Base-by-base conservation (phyloP, 805 yeast species). In the Pichia gijzeniarum region DNA sequence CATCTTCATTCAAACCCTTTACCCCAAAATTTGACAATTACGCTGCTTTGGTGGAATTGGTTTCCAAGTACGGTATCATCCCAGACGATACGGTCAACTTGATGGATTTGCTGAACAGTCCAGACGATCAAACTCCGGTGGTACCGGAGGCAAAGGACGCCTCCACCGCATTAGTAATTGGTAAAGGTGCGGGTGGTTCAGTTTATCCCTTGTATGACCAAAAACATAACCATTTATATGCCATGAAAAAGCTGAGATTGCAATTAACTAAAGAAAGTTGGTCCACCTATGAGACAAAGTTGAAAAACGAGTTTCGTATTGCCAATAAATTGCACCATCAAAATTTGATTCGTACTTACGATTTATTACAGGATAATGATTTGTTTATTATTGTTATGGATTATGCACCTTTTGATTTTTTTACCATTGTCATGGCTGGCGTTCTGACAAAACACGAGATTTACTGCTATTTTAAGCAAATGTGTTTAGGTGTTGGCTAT, bases 161-260 rank as follows among this genome's bases (percentile, higher is more conserved):
- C 9, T 38, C 43, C 3, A 34, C 41, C 21, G 53, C 53, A n/a
- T 31, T 51, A 9, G 43, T 51, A 5, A 47, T 51, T 22, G 98
- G 98, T 19, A 80, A 90, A 47, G 98, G 98, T 13, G 97, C 97
- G 1, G 90, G 95, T 20, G 97, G 98, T 2, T 82, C 93, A 0
- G 98, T 90, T n/a, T 76, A 84, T 43, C 83, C 89, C 48, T 77
- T 78, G 48, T 74, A 84, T 43, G 71, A 76, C 27, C 61, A 74
- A 0, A 81, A 80, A 52, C 74, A 77, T 20, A 52, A 48, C 32
- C 73, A 76, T 49, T 61, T 86, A 4, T 88, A 77, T 64, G 98
- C 98, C 0, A 85, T 91, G 44, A 90, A 90, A 67, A 85, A 86
- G 63, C 89, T 91, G 62, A 72, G 95, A 49, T 67, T 83, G 9